These are phyloP conservation scores for Cicer bijugum DNA, from an alignment of 306 rosid genomes.

Conservation along the genomic window DNA sequence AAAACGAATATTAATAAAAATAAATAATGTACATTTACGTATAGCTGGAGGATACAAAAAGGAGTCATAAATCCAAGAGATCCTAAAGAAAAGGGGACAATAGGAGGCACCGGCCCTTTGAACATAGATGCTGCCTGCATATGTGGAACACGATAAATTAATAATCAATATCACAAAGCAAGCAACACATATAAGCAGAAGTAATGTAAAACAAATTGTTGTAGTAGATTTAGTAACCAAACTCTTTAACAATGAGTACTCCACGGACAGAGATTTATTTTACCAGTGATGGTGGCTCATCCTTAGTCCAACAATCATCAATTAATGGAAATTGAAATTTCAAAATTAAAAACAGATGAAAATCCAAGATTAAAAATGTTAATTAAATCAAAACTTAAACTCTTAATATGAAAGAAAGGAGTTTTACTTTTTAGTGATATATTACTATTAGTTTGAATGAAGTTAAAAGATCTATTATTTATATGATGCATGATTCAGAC, in stretches of 20 bases:
- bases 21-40: slow-evolving; percentile 21
- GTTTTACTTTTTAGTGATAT: background rate
- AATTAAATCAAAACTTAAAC: slow-evolving; percentile 34
- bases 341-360: background rate
- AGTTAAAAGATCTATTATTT: slow-evolving; percentile 32
- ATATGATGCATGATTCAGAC: slow-evolving; percentile 14
- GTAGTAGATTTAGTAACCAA: slow-evolving; percentile 19
- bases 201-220: slow-evolving; percentile 11
- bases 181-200: slow-evolving; percentile 7
- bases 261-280: slow-evolving; percentile 9
- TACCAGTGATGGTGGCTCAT: slow-evolving; percentile 14
- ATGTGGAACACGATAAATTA: slow-evolving; percentile 34
- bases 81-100: slow-evolving; percentile 94
- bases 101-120: slow-evolving; percentile 97
- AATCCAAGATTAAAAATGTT: slow-evolving; percentile 14
- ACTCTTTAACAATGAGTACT: slow-evolving; percentile 28
- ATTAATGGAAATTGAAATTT: slow-evolving; percentile 19
- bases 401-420: background rate
- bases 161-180: slow-evolving; percentile 27
- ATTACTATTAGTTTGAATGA: slow-evolving; percentile 18
- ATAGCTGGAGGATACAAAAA: slow-evolving; percentile 78
- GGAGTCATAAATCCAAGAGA: slow-evolving; percentile 98
- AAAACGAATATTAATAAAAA: slow-evolving; percentile 8
- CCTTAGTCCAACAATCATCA: slow-evolving; percentile 23
- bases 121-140: slow-evolving; percentile 98